Conservation (phyloP, 208 protist species). For the Strigomonas culicis region DNA sequence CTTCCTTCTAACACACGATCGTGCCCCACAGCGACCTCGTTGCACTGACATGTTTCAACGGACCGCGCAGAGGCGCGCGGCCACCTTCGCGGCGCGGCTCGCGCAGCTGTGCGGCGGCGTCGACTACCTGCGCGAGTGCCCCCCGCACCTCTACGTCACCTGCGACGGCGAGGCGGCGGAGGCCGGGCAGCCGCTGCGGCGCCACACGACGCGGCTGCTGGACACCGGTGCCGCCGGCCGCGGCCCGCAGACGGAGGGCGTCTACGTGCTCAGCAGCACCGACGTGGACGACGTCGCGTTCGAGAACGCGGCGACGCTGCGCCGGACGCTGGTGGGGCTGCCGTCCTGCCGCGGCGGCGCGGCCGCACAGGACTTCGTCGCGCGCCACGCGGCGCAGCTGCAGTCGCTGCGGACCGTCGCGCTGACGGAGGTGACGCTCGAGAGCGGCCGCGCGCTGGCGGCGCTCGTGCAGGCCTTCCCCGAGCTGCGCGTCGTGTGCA, state of each 20-base stretch:
- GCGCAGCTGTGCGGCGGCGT: slow-evolving; percentile 15
- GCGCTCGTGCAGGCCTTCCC: slow-evolving; percentile 35
- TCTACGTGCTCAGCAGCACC: slow-evolving; percentile 61
- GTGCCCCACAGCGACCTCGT: too few relatives aligned
- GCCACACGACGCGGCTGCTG: slow-evolving; percentile 62
- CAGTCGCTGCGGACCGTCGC: slow-evolving; percentile 40
- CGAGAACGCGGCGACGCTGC: slow-evolving; percentile 17
- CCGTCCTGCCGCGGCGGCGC: slow-evolving; percentile 31
- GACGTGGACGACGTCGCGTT: slow-evolving; percentile 41
- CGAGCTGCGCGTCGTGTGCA: slow-evolving; percentile 42
- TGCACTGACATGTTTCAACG: too few relatives aligned
- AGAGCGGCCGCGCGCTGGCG: slow-evolving; percentile 26
- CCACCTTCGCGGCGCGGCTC: slow-evolving; percentile 18
- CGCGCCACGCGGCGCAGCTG: slow-evolving; percentile 28
- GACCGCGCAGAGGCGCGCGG: neutral
- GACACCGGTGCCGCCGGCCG: slow-evolving; percentile 24
- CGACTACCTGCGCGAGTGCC: slow-evolving; percentile 60
- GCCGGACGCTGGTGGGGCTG: slow-evolving; percentile 54
- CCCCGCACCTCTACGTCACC: slow-evolving; percentile 68
- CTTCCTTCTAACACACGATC: too few relatives aligned
- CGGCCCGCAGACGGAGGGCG: slow-evolving; percentile 39
- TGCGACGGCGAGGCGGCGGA: slow-evolving; percentile 27
- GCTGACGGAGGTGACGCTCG: slow-evolving; percentile 45
- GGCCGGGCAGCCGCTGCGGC: slow-evolving; percentile 8
- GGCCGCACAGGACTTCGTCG: slow-evolving; percentile 39